These are phyloP conservation scores for Arabidopsis lyrata DNA, from an alignment of 441 rosid species.

Conservation along the genomic window DNA sequence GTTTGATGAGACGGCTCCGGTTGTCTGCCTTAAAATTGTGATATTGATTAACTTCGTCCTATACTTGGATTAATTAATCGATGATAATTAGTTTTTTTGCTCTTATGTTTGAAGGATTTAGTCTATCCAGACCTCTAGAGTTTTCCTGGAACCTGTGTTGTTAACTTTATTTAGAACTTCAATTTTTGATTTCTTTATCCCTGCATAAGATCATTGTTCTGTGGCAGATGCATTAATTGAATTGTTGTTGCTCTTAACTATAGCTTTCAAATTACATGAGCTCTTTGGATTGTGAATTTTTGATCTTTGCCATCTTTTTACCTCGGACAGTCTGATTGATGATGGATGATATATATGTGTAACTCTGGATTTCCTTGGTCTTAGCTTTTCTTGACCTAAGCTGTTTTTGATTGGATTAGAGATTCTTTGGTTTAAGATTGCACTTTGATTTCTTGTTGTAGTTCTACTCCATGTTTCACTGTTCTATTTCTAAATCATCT, in stretches of 20 bases:
- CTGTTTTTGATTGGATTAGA: background rate
- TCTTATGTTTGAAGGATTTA: background rate
- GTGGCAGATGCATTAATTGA: background rate
- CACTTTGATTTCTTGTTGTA: conserved; percentile 6
- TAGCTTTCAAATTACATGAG: background rate
- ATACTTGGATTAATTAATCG: too few species aligned
- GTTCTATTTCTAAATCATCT: too few species aligned
- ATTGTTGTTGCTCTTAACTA: background rate
- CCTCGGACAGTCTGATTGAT: background rate
- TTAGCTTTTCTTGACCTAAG: background rate
- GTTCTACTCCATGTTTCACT: background rate
- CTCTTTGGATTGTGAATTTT: conserved; percentile 4
- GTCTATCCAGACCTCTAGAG: background rate
- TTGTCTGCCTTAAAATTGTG: background rate
- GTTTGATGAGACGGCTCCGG: conserved; percentile 6
- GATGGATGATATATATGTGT: background rate
- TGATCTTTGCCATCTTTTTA: conserved; percentile 7
- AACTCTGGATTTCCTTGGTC: background rate
- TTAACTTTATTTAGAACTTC: background rate
- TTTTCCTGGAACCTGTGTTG: background rate
- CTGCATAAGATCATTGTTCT: background rate
- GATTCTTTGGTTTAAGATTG: conserved; percentile 9
- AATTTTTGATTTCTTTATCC: background rate
- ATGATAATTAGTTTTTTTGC: too few species aligned
- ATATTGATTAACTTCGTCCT: background rate